Base-by-base conservation (phyloP, 768 basidiomycete genomes). In the Floccularia luteovirens region DNA sequence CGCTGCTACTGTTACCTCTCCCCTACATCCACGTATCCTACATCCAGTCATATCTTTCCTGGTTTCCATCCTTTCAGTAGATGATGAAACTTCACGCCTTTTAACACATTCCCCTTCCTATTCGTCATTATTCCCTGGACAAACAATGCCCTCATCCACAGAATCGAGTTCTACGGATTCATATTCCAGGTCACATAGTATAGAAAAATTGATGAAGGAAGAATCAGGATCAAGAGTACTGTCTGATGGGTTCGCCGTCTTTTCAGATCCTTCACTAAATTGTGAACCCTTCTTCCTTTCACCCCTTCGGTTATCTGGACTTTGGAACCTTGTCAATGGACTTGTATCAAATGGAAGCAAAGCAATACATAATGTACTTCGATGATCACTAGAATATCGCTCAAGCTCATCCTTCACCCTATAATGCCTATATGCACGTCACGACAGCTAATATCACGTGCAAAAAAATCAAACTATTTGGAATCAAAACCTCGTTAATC, bases 31-130 rank as follows among this genome's bases (percentile, higher is more conserved):
- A 11, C 58, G 52, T 24, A 53, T 62, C 23, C 58, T 53, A 24
- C 49, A 67, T 12, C 64, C 65, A 7, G 44, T 69, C 7, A 48
- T 69, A 3, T 63, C 64, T 0, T 58, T 64, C 44, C 54, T 67
- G 38, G 36, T 61, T 5, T 56, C 57, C 6, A 38, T 66, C n/a
- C 51, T 69, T 25, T 47, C 56, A 19, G 41, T 66, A 20, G 67
- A 69, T 42, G 61, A 64, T 16, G 54, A 61, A 5, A 66, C 62
- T 1, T 38, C 63, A 3, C 59, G 61, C 32, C 60, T 67, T 19
- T 51, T 69, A 27, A 54, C 59, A 4, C 55, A 58, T 16, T 46
- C 62, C 4, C 46, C 60, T 5, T 39, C 38, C 27, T n/a, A 39
- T 21, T 12, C 17, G 4, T 8, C 17, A 38, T 10, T 20, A 12